A percentile compares a stretch with the other conserved stretches of the same genome.
Evolutionary conservation across 2,329 filamentous ascomycete genomes (phyloP).

Genomic region (Claviceps monticola): DNA sequence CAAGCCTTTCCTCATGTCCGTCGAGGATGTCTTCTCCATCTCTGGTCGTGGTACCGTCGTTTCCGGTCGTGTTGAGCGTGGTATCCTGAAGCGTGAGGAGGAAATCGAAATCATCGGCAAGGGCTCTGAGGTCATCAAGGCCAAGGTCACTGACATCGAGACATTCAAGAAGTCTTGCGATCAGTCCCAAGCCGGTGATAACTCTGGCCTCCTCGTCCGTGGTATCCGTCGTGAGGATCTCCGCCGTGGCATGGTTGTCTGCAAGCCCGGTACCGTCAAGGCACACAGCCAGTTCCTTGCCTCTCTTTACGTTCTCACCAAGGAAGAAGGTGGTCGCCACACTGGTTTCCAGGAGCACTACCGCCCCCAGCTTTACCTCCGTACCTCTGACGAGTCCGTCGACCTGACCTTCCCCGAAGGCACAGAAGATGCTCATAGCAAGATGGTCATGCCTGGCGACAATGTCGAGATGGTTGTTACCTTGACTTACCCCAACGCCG

Average conservation of each 20-base stretch:
- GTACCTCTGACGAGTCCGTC: conserved; percentile 73
- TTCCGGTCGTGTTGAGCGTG: conserved; percentile 94
- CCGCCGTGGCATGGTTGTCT: conserved; percentile 85
- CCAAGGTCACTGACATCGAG: conserved; percentile 98
- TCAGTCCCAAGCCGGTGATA: conserved; percentile 90
- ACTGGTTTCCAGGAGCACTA: conserved; percentile 95
- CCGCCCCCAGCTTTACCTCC: conserved; percentile 89
- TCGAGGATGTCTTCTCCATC: conserved; percentile 88
- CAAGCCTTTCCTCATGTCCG: conserved; percentile 98
- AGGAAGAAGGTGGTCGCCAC: conserved; percentile 96
- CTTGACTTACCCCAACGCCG: conserved; percentile 70
- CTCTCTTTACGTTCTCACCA: conserved; percentile 92
- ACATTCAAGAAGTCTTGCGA: conserved; percentile 99
- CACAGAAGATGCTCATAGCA: conserved; percentile 53
- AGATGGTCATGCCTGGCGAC: conserved; percentile 95
- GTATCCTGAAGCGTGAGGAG: conserved; percentile 79
- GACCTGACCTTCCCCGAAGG: conserved; percentile 78
- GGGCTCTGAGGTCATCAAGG: conserved; percentile 72
- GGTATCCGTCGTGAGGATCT: conserved; percentile 94
- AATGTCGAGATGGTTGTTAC: conserved; percentile 95
- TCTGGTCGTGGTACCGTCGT: conserved; percentile 91
- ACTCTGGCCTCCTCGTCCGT: conserved; percentile 92
- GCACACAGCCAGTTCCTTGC: conserved; percentile 84
- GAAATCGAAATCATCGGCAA: conserved; percentile 94
- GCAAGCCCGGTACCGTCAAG: conserved; percentile 70